phyloP scores from a whole-genome alignment of 192 early-diverging fungal species.

The Paraglomus brasilianum region DNA sequence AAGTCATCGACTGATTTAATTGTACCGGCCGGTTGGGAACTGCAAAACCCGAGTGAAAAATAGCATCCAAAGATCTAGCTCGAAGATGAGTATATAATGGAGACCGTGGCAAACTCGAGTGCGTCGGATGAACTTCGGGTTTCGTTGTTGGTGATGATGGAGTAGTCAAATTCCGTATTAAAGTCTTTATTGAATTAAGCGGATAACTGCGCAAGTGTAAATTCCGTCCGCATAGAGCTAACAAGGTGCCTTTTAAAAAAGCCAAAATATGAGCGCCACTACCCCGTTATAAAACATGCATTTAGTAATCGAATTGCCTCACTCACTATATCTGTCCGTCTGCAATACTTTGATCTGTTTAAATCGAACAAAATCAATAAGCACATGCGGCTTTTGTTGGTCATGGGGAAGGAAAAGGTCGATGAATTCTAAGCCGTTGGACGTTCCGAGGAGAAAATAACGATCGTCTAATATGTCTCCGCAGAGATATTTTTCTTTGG shows the following conservation, averaged over 20 bases:
- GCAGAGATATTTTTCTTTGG: conserved; percentile 26
- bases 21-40: not conserved
- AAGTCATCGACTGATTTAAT: too few relatives aligned
- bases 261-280: too few relatives aligned
- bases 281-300: too few relatives aligned
- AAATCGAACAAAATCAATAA: conserved; percentile 20
- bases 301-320: too few relatives aligned
- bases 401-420: conserved; percentile 15
- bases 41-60: conserved; percentile 8
- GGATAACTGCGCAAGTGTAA: conserved; percentile 15
- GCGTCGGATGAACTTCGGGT: not conserved
- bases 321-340: conserved; percentile 4
- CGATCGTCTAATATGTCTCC: conserved; percentile 16
- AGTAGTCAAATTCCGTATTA: conserved; percentile 8
- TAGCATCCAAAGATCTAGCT: conserved; percentile 14
- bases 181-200: not conserved
- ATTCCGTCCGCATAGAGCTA: conserved; percentile 17
- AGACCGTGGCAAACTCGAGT: not conserved
- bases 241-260: too few relatives aligned
- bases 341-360: conserved; percentile 8
- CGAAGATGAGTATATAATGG: conserved; percentile 1
- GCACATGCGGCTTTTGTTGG: conserved; percentile 12
- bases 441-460: conserved; percentile 24
- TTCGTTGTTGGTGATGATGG: too few relatives aligned
- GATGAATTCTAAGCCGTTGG: conserved; percentile 16